A percentile compares a stretch with the other conserved stretches of the same genome.
Conservation (phyloP, 148 eudicot species). For the Simmondsia chinensis region DNA sequence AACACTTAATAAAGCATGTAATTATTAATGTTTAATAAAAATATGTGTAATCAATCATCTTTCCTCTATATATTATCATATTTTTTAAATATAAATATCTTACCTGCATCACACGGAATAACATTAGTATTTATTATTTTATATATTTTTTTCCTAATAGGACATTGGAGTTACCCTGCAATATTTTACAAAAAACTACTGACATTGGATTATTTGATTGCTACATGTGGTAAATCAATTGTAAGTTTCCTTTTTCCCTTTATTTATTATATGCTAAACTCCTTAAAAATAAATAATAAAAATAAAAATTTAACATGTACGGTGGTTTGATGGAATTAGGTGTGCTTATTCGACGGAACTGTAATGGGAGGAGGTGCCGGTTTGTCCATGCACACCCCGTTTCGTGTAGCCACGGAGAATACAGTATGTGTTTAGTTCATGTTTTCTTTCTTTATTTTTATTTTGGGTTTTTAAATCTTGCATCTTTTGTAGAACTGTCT, state of each 20-base stretch:
- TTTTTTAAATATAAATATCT: too few species aligned
- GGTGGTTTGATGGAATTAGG: background rate
- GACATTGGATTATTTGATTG: constrained; percentile 20
- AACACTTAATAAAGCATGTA: too few species aligned
- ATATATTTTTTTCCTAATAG: constrained; percentile 2
- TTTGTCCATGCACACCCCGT: constrained; percentile 12
- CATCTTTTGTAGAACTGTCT: background rate
- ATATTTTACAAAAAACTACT: constrained; percentile 17
- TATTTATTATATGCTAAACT: background rate
- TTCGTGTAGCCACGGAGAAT: constrained; percentile 18
- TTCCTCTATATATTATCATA: too few species aligned
- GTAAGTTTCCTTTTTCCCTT: constrained; percentile 2
- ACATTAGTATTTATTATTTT: background rate
- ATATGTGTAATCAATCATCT: too few species aligned
- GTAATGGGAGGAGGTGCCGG: constrained; percentile 29
- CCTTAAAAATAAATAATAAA: background rate
- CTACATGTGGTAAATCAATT: constrained; percentile 15
- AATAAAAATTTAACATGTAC: background rate
- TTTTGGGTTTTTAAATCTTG: background rate
- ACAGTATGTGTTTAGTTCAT: constrained; percentile 2
- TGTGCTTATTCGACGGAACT: constrained; percentile 1
- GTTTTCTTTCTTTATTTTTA: background rate
- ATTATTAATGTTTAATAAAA: too few species aligned
- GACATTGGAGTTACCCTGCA: constrained; percentile 21
- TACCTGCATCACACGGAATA: too few species aligned